Evolutionary conservation across 176 grass and related monocot genomes (phyloP).

Genomic region (Ananas comosus): DNA sequence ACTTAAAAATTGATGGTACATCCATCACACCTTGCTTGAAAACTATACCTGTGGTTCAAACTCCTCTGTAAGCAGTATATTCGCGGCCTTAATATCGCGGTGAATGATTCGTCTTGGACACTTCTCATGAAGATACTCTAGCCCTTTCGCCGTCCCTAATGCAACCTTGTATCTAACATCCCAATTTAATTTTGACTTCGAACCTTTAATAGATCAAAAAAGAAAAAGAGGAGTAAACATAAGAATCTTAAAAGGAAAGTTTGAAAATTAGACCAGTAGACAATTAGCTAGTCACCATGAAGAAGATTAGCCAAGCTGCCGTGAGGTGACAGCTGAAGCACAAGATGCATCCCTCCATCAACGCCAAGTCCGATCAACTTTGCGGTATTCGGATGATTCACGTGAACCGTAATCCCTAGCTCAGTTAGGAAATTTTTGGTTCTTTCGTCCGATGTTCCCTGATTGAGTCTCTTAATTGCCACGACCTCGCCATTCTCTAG

Average conservation of each 20-base stretch:
- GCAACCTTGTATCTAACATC: slow-evolving; percentile 44
- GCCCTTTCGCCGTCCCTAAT: slow-evolving; percentile 37
- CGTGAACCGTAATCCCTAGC: slow-evolving; percentile 51
- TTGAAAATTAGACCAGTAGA: slow-evolving; percentile 1
- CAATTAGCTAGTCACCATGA: slow-evolving; percentile 25
- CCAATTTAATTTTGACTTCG: slow-evolving; percentile 42
- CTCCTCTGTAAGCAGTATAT: slow-evolving; percentile 60
- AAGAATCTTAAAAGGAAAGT: not conserved
- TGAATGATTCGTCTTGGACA: slow-evolving; percentile 67
- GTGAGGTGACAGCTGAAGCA: slow-evolving; percentile 49
- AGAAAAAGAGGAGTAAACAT: not conserved
- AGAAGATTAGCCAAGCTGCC: slow-evolving; percentile 63
- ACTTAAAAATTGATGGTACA: too few relatives aligned
- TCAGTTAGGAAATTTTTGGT: slow-evolving; percentile 63
- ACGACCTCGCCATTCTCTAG: not conserved
- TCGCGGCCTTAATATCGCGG: slow-evolving; percentile 65
- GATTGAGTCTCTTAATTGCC: slow-evolving; percentile 7
- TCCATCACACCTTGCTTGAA: too few relatives aligned
- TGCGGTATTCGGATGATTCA: slow-evolving; percentile 64
- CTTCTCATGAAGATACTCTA: slow-evolving; percentile 75
- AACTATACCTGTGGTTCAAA: slow-evolving; percentile 48
- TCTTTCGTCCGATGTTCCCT: slow-evolving; percentile 7
- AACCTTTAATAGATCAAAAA: slow-evolving; percentile 19
- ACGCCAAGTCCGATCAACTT: slow-evolving; percentile 54
- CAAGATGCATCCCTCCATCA: slow-evolving; percentile 74